Evolutionary conservation across 345 rosid species (phyloP), one percentile per base, ranked within the genome.

Genomic region (Acer negundo): DNA sequence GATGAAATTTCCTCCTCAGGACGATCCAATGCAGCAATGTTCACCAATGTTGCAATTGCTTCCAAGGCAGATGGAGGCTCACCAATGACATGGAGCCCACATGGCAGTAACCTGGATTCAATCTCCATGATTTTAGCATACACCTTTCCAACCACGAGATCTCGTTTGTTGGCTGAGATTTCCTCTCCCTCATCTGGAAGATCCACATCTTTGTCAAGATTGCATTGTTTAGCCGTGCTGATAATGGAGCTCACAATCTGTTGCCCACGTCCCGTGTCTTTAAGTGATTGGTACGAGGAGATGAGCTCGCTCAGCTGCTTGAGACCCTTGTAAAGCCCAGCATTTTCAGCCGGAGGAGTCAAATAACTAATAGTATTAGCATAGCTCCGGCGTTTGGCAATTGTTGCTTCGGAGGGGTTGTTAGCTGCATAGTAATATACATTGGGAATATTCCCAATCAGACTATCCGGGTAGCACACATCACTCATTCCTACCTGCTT

Each of bases 401-500:
- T 90, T 72, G 99, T 96, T 7, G 99, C 99, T 85, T 96, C 99
- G 2, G 99, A 96, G 6, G 99, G 99, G 62, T 96, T 96, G 71
- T 96, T 96, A 0, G 99, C 98, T 7, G 99, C 99, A 44, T 96
- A 96, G 69, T 96, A 96, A 79, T 96, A 96, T 0, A 96, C 92
- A 78, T 96, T 96, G 10, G 99, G 99, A 44, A 96, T 96, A 67
- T 96, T 96, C 69, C 99, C 99, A 3, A 96, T 96, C 47, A 96
- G 98, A 84, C 98, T 94, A 75, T 96, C 99, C 0, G 99, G 99
- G 80, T 75, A 96, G 75, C 99, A 96, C 64, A 76, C 97, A 64
- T 96, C 99, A 23, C 99, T 96, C 99, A 96, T 96, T 69, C 99
- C 99, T 81, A 96, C 99, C 89, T 96, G 99, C 85, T 96, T 96